A percentile compares a stretch with the other conserved stretches of the same genome.
phyloP scores from a whole-genome alignment of 257 asterid genomes.

The Apocynum venetum region DNA sequence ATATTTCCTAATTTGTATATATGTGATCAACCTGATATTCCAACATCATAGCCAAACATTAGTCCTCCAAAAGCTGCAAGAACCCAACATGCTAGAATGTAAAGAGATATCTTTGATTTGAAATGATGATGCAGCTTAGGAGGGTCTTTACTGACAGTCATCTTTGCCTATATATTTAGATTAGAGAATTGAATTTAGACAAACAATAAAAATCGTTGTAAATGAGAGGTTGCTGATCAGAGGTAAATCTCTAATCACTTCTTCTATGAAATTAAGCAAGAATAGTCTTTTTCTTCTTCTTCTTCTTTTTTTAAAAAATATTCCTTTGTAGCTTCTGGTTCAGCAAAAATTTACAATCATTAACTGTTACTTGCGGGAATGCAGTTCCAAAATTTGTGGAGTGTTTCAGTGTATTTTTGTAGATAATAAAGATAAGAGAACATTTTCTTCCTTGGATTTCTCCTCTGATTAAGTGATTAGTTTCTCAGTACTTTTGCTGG shows the following conservation, averaged over 20 bases:
- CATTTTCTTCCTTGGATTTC: neutral
- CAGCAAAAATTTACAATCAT: neutral
- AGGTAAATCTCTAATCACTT: neutral
- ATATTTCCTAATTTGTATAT: neutral
- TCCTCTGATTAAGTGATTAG: neutral
- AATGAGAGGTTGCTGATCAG: neutral
- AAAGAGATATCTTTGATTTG: conserved; percentile 18
- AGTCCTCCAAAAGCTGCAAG: conserved; percentile 29
- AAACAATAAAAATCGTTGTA: neutral
- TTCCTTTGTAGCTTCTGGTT: neutral
- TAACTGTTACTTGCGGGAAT: neutral
- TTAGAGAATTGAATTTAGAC: neutral
- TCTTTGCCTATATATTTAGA: neutral
- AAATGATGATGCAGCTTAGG: neutral
- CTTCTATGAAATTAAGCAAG: neutral
- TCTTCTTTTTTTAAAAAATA: too few species aligned
- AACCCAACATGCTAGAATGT: conserved; percentile 23
- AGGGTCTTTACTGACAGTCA: neutral
- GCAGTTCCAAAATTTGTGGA: conserved; percentile 1
- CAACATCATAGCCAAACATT: conserved; percentile 31
- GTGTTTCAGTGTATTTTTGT: neutral
- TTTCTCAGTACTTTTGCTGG: neutral
- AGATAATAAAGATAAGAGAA: neutral
- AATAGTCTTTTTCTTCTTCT: neutral
- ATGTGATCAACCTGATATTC: conserved; percentile 21